phyloP scores from a whole-genome alignment of 805 yeast species.

The Lipomyces oligophaga region DNA sequence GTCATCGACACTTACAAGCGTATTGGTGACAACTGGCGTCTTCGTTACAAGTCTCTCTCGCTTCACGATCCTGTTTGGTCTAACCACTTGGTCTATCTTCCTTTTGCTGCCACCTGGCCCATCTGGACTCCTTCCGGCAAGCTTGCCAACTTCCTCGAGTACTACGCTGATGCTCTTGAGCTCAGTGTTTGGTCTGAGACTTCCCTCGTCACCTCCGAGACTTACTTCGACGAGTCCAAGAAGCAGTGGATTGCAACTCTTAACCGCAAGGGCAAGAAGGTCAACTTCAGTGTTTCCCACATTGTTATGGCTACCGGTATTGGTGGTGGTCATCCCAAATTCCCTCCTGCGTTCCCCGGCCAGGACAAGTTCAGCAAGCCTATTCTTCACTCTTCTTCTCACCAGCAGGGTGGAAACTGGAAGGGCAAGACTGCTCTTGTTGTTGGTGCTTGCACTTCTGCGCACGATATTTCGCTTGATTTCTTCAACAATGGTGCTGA shows the following conservation, averaged over 20 bases:
- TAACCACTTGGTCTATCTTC: constrained; percentile 43
- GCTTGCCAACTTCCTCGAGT: constrained; percentile 45
- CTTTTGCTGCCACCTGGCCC: constrained; percentile 45
- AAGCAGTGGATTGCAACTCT: constrained; percentile 40
- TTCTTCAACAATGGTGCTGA: constrained; percentile 45
- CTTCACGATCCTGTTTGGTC: constrained; percentile 48
- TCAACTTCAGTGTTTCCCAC: constrained; percentile 35
- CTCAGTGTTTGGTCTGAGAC: constrained; percentile 41
- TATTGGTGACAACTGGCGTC: constrained; percentile 49
- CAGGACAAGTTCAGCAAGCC: constrained; percentile 42
- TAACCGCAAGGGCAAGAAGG: constrained; percentile 29
- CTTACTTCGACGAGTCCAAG: constrained; percentile 35
- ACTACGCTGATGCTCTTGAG: constrained; percentile 43
- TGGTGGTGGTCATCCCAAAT: constrained; percentile 45
- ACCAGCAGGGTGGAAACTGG: constrained; percentile 43
- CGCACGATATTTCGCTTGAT: constrained; percentile 48
- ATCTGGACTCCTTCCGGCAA: constrained; percentile 46
- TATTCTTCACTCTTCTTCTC: constrained; percentile 44
- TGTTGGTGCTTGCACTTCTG: constrained; percentile 47
- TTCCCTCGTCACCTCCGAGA: constrained; percentile 35
- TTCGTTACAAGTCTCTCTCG: constrained; percentile 44
- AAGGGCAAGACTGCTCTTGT: constrained; percentile 45
- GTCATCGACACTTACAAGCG: constrained; percentile 41
- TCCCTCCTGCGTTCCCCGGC: constrained; percentile 41
- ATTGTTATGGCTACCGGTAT: constrained; percentile 47